phyloP scores from a whole-genome alignment of 345 rosid species.

The Gossypium arboreum region DNA sequence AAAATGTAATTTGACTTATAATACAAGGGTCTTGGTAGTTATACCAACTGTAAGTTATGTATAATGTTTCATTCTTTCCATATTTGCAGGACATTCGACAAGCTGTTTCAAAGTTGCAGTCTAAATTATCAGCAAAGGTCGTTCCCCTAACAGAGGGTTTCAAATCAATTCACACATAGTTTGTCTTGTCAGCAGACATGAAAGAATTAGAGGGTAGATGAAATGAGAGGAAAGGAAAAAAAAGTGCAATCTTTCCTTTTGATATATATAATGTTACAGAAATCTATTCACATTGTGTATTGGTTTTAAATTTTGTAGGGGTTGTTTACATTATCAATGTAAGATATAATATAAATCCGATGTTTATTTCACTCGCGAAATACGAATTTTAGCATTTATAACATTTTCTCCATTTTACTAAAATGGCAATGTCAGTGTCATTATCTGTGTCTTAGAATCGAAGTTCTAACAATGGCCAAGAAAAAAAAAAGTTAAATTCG shows the following conservation, averaged over 20 bases:
- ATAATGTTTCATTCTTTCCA: background rate
- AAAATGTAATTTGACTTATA: too few species aligned
- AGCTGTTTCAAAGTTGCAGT: constrained; percentile 70
- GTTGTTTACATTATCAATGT: too few species aligned
- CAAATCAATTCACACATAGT: constrained; percentile 55
- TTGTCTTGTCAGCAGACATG: background rate
- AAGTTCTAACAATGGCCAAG: background rate
- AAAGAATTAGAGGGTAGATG: background rate
- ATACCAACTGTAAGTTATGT: background rate
- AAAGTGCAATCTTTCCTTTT: background rate
- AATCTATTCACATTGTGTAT: background rate
- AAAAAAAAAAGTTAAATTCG: background rate
- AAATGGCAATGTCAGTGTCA: too few species aligned
- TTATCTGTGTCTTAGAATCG: background rate
- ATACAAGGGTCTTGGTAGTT: too few species aligned
- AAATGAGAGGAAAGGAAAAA: background rate
- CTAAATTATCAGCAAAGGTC: constrained; percentile 80
- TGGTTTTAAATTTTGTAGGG: background rate
- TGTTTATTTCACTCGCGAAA: too few species aligned
- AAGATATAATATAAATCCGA: too few species aligned
- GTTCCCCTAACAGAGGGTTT: constrained; percentile 89
- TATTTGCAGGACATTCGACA: constrained; percentile 70
- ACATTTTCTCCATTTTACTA: too few species aligned
- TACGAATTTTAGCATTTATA: too few species aligned
- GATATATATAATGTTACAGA: background rate